Conservation (phyloP, 2,329 filamentous ascomycete species). For the Magnaporthiopsis rhizophila region DNA sequence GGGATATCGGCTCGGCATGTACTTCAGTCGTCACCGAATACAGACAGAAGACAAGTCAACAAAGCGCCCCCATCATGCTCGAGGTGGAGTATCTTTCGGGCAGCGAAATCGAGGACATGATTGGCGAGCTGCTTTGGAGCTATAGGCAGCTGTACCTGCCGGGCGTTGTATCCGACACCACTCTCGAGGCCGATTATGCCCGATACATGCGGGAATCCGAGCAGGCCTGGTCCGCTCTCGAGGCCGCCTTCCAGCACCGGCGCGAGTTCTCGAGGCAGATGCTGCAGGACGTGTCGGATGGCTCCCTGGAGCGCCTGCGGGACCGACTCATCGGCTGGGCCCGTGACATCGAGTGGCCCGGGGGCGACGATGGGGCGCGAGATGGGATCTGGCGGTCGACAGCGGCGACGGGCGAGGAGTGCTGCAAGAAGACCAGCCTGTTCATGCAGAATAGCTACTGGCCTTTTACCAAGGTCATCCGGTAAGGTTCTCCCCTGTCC, state of each 20-base stretch:
- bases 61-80: conserved; percentile 21
- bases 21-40: conserved; percentile 28
- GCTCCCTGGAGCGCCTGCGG: conserved; percentile 17
- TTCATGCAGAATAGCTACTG: conserved; percentile 26
- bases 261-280: conserved; percentile 16
- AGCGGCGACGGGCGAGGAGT: conserved; percentile 22
- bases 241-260: conserved; percentile 25
- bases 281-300: conserved; percentile 20
- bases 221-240: conserved; percentile 33
- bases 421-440: conserved; percentile 19
- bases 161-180: conserved; percentile 14
- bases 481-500: conserved; percentile 13
- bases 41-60: conserved; percentile 18
- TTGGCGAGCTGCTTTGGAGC: conserved; percentile 24
- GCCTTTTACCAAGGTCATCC: conserved; percentile 28
- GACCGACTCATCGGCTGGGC: conserved; percentile 21
- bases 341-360: conserved; percentile 23
- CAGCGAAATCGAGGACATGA: conserved; percentile 18
- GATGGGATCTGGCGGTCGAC: conserved; percentile 22
- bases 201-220: conserved; percentile 20
- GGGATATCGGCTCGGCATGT: conserved; percentile 24
- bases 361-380: conserved; percentile 6
- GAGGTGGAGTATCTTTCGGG: conserved; percentile 24
- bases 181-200: conserved; percentile 18
- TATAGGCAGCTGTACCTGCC: conserved; percentile 22